These are phyloP conservation scores for Capronia americana DNA, from an alignment of 2,329 filamentous ascomycete species.

Conservation along the genomic window DNA sequence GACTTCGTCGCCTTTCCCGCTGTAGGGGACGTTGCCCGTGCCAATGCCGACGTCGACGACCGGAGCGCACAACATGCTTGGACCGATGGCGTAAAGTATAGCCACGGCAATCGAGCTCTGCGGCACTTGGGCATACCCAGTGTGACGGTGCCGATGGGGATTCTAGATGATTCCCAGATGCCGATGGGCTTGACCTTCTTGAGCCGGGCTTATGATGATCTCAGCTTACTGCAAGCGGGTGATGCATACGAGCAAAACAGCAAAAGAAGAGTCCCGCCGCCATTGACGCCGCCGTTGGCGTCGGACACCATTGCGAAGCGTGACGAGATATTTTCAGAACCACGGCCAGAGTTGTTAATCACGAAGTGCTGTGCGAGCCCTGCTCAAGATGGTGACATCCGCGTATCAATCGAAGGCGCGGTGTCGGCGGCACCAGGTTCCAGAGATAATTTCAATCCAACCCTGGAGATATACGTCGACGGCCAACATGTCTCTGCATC, in stretches of 20 bases:
- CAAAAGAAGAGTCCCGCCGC: conserved; percentile 20
- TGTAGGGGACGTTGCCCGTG: conserved; percentile 57
- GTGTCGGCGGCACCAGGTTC: not conserved
- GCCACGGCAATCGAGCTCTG: conserved; percentile 54
- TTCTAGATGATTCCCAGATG: conserved; percentile 39
- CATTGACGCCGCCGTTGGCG: conserved; percentile 23
- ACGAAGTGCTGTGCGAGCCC: not conserved
- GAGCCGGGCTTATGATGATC: conserved; percentile 41
- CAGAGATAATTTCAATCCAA: not conserved
- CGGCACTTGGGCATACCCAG: conserved; percentile 42
- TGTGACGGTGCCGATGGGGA: conserved; percentile 42
- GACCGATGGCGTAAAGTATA: conserved; percentile 58
- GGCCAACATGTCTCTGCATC: conserved; percentile 11
- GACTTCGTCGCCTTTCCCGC: conserved; percentile 57
- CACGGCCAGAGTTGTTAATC: conserved; percentile 6
- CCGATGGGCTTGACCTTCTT: conserved; percentile 42
- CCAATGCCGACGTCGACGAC: conserved; percentile 52
- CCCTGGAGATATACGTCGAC: conserved; percentile 27
- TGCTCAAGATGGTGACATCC: not conserved
- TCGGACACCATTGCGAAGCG: conserved; percentile 14
- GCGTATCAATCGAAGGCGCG: not conserved
- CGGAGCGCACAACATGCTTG: conserved; percentile 46
- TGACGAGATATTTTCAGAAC: not conserved
- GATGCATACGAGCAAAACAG: conserved; percentile 40
- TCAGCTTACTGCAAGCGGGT: conserved; percentile 38